These are phyloP conservation scores for Pyrenula massariospora DNA, from an alignment of 495 filamentous ascomycete genomes.

Conservation along the genomic window DNA sequence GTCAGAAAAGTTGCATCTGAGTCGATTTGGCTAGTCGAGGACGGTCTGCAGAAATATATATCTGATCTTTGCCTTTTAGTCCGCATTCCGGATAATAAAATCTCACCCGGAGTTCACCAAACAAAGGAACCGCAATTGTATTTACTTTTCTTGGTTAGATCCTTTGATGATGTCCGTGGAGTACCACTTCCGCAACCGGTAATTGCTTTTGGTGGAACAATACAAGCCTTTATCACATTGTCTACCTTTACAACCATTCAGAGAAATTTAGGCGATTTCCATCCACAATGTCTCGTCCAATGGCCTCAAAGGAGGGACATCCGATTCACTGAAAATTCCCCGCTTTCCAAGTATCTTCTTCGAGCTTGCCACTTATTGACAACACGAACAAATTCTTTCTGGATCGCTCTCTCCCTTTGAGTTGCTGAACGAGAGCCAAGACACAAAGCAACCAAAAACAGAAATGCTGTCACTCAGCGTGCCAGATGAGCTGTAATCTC, in stretches of 20 bases:
- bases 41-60: neutral
- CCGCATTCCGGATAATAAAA: neutral
- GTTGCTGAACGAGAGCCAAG: neutral
- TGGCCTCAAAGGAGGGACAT: neutral
- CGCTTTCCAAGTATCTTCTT: neutral
- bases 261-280: neutral
- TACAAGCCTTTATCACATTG: no score
- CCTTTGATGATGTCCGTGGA: neutral
- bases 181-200: neutral
- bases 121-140: neutral
- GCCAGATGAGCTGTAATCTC: neutral
- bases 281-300: neutral
- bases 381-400: neutral
- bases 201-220: neutral
- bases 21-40: neutral
- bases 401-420: neutral
- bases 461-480: neutral
- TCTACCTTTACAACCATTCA: neutral
- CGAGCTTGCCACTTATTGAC: neutral
- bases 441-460: neutral
- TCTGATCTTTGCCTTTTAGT: neutral
- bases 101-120: neutral
- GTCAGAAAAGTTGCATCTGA: neutral
- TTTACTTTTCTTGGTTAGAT: neutral
- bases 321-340: neutral